Percentiles rank a stretch among this genome's conserved stretches.
Conservation (phyloP, 306 rosid species). For the Arachis stenosperma region DNA sequence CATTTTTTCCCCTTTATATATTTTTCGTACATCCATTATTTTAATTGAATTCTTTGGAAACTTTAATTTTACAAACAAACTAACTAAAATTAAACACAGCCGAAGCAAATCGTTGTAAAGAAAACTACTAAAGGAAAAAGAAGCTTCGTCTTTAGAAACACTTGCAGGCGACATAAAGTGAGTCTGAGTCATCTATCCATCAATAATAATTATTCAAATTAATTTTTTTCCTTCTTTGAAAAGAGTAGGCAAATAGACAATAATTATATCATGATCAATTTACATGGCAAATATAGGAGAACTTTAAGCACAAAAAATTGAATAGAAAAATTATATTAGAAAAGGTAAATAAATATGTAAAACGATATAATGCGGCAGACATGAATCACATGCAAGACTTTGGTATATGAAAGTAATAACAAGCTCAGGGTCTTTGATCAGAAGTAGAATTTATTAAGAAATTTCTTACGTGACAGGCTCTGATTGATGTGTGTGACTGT, state of each 20-base stretch:
- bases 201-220: constrained; percentile 19
- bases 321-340: not conserved
- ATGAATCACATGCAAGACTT: too few relatives aligned
- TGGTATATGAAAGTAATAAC: too few relatives aligned
- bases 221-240: not conserved
- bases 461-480: too few relatives aligned
- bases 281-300: constrained; percentile 22
- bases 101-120: constrained; percentile 14
- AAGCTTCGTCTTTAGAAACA: constrained; percentile 39
- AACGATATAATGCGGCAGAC: too few relatives aligned
- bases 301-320: constrained; percentile 17
- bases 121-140: constrained; percentile 15
- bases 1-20: constrained; percentile 3
- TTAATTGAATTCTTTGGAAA: constrained; percentile 17
- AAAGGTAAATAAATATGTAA: not conserved
- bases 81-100: constrained; percentile 4
- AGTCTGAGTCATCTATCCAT: constrained; percentile 60
- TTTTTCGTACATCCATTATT: not conserved
- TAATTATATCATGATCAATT: constrained; percentile 11
- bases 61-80: constrained; percentile 15
- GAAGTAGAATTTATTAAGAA: too few relatives aligned
- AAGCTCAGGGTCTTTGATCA: too few relatives aligned
- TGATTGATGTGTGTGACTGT: too few relatives aligned
- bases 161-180: constrained; percentile 40
- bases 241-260: constrained; percentile 5